Percentiles rank a stretch among this genome's conserved stretches.
phyloP scores from a whole-genome alignment of 1,139 yeast species.

The Debaryomyces fabryi region DNA sequence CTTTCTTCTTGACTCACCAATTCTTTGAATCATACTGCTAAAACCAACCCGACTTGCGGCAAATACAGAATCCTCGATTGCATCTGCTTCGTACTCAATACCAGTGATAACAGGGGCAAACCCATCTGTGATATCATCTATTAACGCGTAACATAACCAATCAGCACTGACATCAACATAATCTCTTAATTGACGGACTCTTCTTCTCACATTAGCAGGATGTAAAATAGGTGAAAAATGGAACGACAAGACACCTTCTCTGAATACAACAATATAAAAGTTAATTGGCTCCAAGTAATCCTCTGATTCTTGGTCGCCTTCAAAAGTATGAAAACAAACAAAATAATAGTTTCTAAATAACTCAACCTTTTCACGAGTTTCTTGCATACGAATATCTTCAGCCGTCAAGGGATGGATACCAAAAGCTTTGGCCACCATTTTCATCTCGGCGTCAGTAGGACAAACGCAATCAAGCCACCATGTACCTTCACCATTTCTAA shows the following conservation, averaged over 20 bases:
- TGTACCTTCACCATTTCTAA: conserved; percentile 60
- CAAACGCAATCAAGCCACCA: conserved; percentile 82
- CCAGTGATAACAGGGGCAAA: conserved; percentile 89
- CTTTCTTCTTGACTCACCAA: conserved; percentile 86
- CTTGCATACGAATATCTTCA: conserved; percentile 84
- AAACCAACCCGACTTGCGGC: conserved; percentile 54
- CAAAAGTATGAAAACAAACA: conserved; percentile 83
- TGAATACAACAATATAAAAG: conserved; percentile 84
- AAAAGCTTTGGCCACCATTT: conserved; percentile 65
- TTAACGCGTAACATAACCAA: conserved; percentile 91
- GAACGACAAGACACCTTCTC: conserved; percentile 81
- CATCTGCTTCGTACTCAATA: conserved; percentile 88
- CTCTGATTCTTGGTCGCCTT: conserved; percentile 73
- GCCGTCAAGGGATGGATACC: conserved; percentile 84
- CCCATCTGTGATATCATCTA: conserved; percentile 92
- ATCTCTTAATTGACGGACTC: conserved; percentile 87
- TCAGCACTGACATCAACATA: conserved; percentile 87
- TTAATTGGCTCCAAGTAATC: conserved; percentile 86
- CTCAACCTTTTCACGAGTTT: conserved; percentile 84
- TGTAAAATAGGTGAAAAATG: conserved; percentile 83
- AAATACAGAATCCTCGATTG: conserved; percentile 75
- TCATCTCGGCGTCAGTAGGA: conserved; percentile 72
- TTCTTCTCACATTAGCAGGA: conserved; percentile 84
- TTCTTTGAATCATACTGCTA: conserved; percentile 71
- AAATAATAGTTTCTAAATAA: conserved; percentile 73